Evolutionary conservation across 495 filamentous ascomycete species (phyloP), one percentile per base, ranked within the genome.

Genomic region (Aspergillus diversus): DNA sequence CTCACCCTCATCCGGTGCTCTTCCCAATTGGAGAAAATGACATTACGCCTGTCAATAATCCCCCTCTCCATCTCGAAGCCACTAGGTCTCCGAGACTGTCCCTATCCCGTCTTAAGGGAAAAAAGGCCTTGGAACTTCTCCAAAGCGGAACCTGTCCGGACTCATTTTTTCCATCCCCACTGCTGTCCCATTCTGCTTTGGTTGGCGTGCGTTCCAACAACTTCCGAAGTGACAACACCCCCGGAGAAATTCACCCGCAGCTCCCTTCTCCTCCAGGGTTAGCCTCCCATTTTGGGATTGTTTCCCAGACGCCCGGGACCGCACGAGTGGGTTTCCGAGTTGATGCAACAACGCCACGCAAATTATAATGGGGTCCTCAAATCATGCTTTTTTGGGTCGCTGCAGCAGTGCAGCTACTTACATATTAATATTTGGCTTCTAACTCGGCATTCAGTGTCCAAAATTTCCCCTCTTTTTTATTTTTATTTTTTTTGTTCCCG

Each of bases 161-260:
- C 21, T 27, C 21, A 27, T 27, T 2, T 27, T 2, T 27, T 27
- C 21, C 21, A 27, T 27, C 21, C 21, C 21, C 21, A 27, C 21
- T 27, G 21, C 21, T 27, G 21, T 27, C 21, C 21, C 21, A 27
- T 27, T 27, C 2, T 27, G 21, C 21, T 1, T 27, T 27, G 21
- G 21, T 27, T 27, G 21, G 21, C 21, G 1, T 27, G 21, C 21
- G 21, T 27, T 27, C 21, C 21, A 27, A 27, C 21, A 15, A 12
- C 39, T 5, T 11, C 4, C 39, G n/a, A 11, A 43, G 8, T 13
- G 39, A 43, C 11, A 43, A 43, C 3, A 0, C n/a, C 17, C 9
- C 17, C 57, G 57, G 57, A 50, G 43, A 51, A 60, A 56, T 47
- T 21, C 50, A 51, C 27, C 60, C 57, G 60, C 53, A 63, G 39